These are phyloP conservation scores for Trichoderma parareesei DNA, from an alignment of 495 filamentous ascomycete genomes.

Conservation along the genomic window DNA sequence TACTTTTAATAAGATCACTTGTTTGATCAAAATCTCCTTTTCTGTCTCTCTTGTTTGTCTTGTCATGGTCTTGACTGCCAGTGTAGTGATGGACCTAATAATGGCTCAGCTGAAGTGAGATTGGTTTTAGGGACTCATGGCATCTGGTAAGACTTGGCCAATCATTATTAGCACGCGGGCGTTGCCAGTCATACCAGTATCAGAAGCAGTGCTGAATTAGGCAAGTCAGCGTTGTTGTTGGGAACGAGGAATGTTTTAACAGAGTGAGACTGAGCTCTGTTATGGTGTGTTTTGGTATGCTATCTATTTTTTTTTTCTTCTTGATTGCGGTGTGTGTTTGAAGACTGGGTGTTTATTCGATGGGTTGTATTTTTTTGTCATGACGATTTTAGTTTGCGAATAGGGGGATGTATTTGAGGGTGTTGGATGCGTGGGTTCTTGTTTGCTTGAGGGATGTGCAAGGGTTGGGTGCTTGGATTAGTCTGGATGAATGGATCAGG, in stretches of 20 bases:
- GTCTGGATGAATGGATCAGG: too few relatives aligned
- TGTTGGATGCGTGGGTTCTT: too few relatives aligned
- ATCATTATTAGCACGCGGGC: neutral
- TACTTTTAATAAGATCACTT: slow-evolving; percentile 5
- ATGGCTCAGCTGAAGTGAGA: neutral
- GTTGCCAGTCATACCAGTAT: neutral
- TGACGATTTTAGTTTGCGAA: too few relatives aligned
- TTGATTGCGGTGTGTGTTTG: neutral
- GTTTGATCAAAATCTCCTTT: neutral
- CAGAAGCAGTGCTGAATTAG: neutral
- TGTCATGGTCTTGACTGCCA: too few relatives aligned
- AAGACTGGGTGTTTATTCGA: too few relatives aligned
- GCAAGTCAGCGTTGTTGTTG: neutral
- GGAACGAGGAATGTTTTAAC: too few relatives aligned
- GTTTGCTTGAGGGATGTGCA: too few relatives aligned
- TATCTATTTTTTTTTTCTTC: neutral
- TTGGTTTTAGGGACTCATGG: neutral
- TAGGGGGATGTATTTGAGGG: too few relatives aligned
- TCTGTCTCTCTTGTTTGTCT: neutral
- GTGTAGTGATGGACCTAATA: neutral
- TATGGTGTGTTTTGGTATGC: too few relatives aligned
- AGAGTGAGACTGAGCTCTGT: too few relatives aligned
- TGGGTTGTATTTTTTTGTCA: too few relatives aligned
- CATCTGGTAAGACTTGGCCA: neutral
- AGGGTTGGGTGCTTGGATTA: too few relatives aligned